Base-by-base conservation (phyloP, 495 filamentous ascomycete genomes). In the Baudoinia panamericana region DNA sequence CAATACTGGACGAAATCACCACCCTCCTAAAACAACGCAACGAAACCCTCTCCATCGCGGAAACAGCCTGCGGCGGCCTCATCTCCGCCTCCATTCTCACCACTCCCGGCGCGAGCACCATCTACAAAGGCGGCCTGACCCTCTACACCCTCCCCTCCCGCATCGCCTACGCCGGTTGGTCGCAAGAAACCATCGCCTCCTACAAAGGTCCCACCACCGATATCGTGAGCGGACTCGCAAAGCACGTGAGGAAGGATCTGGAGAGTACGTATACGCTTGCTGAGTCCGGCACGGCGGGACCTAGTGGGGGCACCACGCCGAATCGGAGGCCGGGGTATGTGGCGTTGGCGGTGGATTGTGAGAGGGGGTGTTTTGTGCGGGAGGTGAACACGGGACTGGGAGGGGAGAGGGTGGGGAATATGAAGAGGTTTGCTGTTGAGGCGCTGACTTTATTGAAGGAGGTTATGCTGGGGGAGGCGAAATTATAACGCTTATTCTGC, bases 231-330 rank as follows among this genome's bases (percentile, higher is more conserved):
- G 64, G 58, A 1, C 37, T 78, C n/a, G 73, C 72, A 0, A 63
- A 68, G 16, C 66, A 75, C 46, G 67, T 70, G 17, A 62, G 72
- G 18, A 55, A 48, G 24, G 70, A 57, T 24, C 54, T 77, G 18
- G 59, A 57, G 4, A 65, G 64, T 26, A 76, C 71, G 8, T 76
- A 74, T 50, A 67, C 65, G 29, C 49, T 77, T 10, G 65, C 60
- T 36, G 75, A 78, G 60, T 73, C 69, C 43, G 75, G 75, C 1
- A 77, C 73, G 0, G 73, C 73, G 9, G 73, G 73, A n/a, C 75
- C 73, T 12, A 71, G 68, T 5, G 71, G 71, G 7, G 73, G 73
- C 6, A 55, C 58, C 39, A 72, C 67, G 30, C 65, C 56, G 52
- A 76, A 73, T 53, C 56, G 72, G 45, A 70, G 61, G 17, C 73